Conservation (phyloP, 116 monocot genomes). For the Trichopus zeylanicus region DNA sequence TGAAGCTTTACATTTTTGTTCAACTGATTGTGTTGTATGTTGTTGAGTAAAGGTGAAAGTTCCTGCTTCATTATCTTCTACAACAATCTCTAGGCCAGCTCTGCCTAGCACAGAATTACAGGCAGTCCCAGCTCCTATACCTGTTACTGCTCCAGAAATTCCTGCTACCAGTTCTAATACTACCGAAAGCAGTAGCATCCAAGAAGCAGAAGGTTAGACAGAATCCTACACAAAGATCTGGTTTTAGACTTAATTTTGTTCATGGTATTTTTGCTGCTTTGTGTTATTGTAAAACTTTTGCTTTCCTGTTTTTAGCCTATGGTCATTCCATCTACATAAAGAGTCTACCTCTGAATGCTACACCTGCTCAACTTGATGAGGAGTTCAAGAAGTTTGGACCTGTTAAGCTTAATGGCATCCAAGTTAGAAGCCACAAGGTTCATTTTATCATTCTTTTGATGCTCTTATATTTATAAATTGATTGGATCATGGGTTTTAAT, state of each 20-base stretch:
- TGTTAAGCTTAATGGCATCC: conserved; percentile 69
- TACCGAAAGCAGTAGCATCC: conserved; percentile 37
- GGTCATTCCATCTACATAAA: conserved; percentile 78
- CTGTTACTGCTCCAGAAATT: conserved; percentile 26
- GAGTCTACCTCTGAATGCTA: conserved; percentile 68
- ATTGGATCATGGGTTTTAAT: neutral
- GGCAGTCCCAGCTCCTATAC: conserved; percentile 15
- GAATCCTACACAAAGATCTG: neutral
- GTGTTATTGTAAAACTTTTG: neutral
- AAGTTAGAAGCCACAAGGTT: conserved; percentile 98
- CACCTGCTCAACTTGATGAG: conserved; percentile 64
- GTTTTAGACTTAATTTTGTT: neutral
- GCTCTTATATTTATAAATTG: conserved; percentile 2
- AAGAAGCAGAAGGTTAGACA: conserved; percentile 63
- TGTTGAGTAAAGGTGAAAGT: conserved; percentile 53
- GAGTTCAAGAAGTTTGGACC: conserved; percentile 86
- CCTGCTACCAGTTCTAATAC: conserved; percentile 27
- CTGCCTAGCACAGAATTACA: conserved; percentile 30
- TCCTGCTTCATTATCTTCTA: conserved; percentile 36
- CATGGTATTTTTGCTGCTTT: neutral
- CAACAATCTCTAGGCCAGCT: conserved; percentile 24
- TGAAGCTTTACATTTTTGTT: neutral
- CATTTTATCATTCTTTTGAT: neutral
- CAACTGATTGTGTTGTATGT: neutral
- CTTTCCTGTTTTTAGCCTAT: conserved; percentile 39